Evolutionary conservation across 805 yeast species (phyloP).

Genomic region (Vanderwaltozyma polyspora): DNA sequence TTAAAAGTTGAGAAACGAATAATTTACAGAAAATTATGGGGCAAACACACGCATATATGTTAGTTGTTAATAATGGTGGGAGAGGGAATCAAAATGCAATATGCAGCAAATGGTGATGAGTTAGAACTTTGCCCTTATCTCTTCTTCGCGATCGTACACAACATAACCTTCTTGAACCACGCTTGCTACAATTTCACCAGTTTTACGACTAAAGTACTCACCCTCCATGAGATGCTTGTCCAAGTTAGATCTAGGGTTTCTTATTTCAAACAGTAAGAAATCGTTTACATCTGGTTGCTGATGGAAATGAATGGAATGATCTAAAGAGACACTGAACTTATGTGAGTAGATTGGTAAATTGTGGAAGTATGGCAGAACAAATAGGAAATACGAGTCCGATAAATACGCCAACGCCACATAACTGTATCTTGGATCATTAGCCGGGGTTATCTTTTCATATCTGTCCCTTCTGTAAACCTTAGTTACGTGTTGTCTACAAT

Average conservation of each 20-base stretch:
- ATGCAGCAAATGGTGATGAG: too few species aligned
- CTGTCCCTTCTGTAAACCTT: not conserved
- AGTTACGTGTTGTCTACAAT: slow-evolving; percentile 10
- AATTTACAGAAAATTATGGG: too few species aligned
- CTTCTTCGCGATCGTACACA: slow-evolving; percentile 12
- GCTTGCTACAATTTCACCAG: slow-evolving; percentile 45
- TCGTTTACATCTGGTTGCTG: slow-evolving; percentile 33
- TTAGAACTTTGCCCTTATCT: slow-evolving; percentile 16
- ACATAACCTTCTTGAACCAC: slow-evolving; percentile 56
- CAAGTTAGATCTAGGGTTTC: slow-evolving; percentile 38
- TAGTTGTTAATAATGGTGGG: too few species aligned
- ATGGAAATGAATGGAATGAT: slow-evolving; percentile 59
- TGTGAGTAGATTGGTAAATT: slow-evolving; percentile 35
- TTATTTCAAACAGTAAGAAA: slow-evolving; percentile 42
- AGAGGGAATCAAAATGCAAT: too few species aligned
- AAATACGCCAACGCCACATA: slow-evolving; percentile 50
- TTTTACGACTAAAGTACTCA: slow-evolving; percentile 38
- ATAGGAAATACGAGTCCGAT: slow-evolving; percentile 46
- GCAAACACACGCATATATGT: too few species aligned
- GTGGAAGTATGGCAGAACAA: slow-evolving; percentile 42
- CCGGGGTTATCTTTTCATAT: slow-evolving; percentile 9
- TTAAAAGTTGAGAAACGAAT: too few species aligned
- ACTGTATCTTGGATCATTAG: slow-evolving; percentile 28
- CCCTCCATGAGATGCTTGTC: slow-evolving; percentile 47
- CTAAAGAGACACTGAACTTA: slow-evolving; percentile 48